Evolutionary conservation across 441 rosid species (phyloP), one percentile per base, ranked within the genome.

Genomic region (Gossypium davidsonii): DNA sequence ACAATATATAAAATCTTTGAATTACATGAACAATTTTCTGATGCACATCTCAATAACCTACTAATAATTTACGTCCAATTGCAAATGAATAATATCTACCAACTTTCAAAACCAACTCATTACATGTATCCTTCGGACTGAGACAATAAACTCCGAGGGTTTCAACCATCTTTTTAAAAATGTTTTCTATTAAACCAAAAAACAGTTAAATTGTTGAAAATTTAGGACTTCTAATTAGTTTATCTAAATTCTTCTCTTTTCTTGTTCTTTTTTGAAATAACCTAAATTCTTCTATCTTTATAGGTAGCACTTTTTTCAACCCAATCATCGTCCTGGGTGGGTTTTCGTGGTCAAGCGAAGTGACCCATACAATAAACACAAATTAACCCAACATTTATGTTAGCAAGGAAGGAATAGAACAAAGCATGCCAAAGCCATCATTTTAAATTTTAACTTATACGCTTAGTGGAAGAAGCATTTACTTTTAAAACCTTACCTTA

Each of bases 381-480:
- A 14, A 39, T 3, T 9, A 10, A 34, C 37, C 21, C 31, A 56
- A 34, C 58, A 44, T 15, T 51, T 51, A 37, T 75, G n/a, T 21
- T 51, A 4, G 55, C 37, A 44, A 60, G 12, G 31, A 67, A 21
- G 34, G 28, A 17, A 11, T 25, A 58, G n/a, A 58, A 58, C 62
- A 58, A 58, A 58, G 62, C 34, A 25, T 12, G 37, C 34, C 34
- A 65, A 65, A 6, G 70, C 55, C 53, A 44, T 65, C 53, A 65
- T 65, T 65, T 61, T 51, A 77, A 51, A 52, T 60, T 73, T 67
- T 65, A 48, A 67, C 48, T 42, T 42, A 10, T 67, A 71, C 63
- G 77, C 73, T 79, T 64, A 85, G 89, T 86, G 88, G 92, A 76
- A 73, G 82, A 76, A 74, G 81, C 85, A 85, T 69, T 83, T 82